phyloP scores from a whole-genome alignment of 2,329 filamentous ascomycete genomes.

The Penicillium hesseltinei region DNA sequence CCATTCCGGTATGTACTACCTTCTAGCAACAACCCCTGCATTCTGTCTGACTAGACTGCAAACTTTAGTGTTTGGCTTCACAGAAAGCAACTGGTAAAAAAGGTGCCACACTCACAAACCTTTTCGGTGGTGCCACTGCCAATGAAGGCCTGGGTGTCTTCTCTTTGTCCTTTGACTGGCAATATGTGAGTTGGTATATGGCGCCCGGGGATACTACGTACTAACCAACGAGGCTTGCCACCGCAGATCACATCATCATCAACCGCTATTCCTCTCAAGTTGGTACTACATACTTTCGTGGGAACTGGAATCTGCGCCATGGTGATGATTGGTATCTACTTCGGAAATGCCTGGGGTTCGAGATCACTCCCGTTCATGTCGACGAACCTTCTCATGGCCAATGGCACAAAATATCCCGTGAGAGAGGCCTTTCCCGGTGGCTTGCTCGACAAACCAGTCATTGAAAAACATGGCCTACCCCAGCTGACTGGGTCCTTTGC shows the following conservation, averaged over 20 bases:
- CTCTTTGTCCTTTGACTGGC: slow-evolving; percentile 54
- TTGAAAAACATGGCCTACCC: slow-evolving; percentile 49
- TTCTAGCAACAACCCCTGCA: background rate
- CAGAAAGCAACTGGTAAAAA: slow-evolving; percentile 52
- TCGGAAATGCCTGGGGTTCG: slow-evolving; percentile 50
- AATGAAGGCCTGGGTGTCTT: slow-evolving; percentile 56
- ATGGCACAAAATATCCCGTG: slow-evolving; percentile 45
- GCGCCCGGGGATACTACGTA: slow-evolving; percentile 11
- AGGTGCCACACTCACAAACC: slow-evolving; percentile 45
- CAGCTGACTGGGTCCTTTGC: slow-evolving; percentile 52
- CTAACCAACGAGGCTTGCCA: background rate
- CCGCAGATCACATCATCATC: slow-evolving; percentile 53
- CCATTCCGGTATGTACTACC: slow-evolving; percentile 41
- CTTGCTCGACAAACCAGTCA: slow-evolving; percentile 29
- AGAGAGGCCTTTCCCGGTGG: slow-evolving; percentile 41
- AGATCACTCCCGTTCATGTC: slow-evolving; percentile 56
- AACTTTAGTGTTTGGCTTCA: slow-evolving; percentile 47
- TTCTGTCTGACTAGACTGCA: background rate
- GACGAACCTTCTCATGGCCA: slow-evolving; percentile 43
- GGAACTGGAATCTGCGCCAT: slow-evolving; percentile 52
- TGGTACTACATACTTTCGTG: slow-evolving; percentile 48
- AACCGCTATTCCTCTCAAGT: slow-evolving; percentile 53
- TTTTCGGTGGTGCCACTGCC: slow-evolving; percentile 53
- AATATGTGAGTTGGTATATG: slow-evolving; percentile 31
- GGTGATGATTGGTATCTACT: slow-evolving; percentile 55